Percentiles rank a stretch among this genome's conserved stretches.
Conservation (phyloP, 2,329 filamentous ascomycete genomes). For the Mycocentrospora acerina region DNA sequence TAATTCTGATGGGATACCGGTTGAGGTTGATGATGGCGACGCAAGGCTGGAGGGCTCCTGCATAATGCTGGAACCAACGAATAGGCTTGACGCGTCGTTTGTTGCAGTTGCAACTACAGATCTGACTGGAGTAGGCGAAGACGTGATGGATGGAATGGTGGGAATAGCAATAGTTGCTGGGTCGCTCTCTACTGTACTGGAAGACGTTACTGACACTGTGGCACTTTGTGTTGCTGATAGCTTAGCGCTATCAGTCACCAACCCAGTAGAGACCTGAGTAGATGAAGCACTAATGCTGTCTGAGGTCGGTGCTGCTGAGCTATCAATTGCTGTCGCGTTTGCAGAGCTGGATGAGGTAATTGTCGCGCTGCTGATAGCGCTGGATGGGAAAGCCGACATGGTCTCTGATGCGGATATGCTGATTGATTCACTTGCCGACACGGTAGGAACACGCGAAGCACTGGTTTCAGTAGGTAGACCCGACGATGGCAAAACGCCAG, state of each 20-base stretch:
- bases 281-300: not conserved
- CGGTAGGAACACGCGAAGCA: not conserved
- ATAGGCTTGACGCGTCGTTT: slow-evolving; percentile 48
- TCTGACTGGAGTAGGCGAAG: slow-evolving; percentile 30
- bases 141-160: slow-evolving; percentile 18
- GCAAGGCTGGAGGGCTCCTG: slow-evolving; percentile 53
- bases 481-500: too few species aligned
- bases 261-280: not conserved
- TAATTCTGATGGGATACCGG: slow-evolving; percentile 64
- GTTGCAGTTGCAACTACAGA: slow-evolving; percentile 52
- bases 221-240: slow-evolving; percentile 3
- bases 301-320: slow-evolving; percentile 5
- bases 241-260: too few species aligned
- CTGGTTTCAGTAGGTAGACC: too few species aligned
- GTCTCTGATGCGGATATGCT: slow-evolving; percentile 9
- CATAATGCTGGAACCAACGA: slow-evolving; percentile 64
- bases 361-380: slow-evolving; percentile 9
- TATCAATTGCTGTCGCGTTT: slow-evolving; percentile 13
- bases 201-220: slow-evolving; percentile 2
- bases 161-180: slow-evolving; percentile 17
- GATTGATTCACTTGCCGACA: slow-evolving; percentile 9
- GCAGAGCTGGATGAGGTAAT: slow-evolving; percentile 7
- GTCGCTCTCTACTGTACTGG: slow-evolving; percentile 7
- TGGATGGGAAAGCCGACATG: not conserved
- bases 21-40: slow-evolving; percentile 47